These are phyloP conservation scores for Amylocystis lapponica DNA, from an alignment of 768 basidiomycete genomes.

Conservation along the genomic window DNA sequence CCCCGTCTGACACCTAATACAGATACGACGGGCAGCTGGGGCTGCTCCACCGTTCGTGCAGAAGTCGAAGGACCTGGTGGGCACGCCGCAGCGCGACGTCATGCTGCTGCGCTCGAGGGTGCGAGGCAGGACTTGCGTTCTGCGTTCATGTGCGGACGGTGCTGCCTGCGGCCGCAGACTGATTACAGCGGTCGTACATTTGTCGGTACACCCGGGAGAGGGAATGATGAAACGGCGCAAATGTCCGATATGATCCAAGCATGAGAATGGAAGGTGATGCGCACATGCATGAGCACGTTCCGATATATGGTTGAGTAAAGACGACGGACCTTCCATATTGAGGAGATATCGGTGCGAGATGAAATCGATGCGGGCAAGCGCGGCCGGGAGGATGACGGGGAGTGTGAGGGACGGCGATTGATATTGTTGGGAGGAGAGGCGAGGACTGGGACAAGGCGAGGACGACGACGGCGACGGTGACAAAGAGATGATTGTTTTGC, in stretches of 20 bases:
- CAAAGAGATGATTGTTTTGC: neutral
- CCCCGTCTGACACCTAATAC: no score
- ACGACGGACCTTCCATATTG: conserved; percentile 9
- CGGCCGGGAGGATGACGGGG: neutral
- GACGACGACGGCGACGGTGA: neutral
- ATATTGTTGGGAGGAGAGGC: neutral
- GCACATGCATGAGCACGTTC: conserved; percentile 15
- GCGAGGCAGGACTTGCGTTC: no score
- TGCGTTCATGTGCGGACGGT: no score
- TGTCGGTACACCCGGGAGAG: no score
- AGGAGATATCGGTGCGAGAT: conserved; percentile 5
- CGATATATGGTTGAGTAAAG: conserved; percentile 3
- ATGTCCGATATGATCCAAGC: conserved; percentile 8
- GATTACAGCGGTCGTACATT: no score
- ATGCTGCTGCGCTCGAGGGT: no score
- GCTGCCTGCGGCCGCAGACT: no score
- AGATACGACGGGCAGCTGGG: no score
- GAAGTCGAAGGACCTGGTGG: no score
- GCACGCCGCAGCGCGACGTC: no score
- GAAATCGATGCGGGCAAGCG: conserved; percentile 7
- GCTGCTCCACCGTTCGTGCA: no score
- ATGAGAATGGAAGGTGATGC: conserved; percentile 19
- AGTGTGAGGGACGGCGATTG: conserved; percentile 4
- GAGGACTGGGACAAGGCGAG: conserved; percentile 1
- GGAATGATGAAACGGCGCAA: no score